phyloP scores from a whole-genome alignment of 176 grass and related monocot genomes.

The Oryza officinalis region DNA sequence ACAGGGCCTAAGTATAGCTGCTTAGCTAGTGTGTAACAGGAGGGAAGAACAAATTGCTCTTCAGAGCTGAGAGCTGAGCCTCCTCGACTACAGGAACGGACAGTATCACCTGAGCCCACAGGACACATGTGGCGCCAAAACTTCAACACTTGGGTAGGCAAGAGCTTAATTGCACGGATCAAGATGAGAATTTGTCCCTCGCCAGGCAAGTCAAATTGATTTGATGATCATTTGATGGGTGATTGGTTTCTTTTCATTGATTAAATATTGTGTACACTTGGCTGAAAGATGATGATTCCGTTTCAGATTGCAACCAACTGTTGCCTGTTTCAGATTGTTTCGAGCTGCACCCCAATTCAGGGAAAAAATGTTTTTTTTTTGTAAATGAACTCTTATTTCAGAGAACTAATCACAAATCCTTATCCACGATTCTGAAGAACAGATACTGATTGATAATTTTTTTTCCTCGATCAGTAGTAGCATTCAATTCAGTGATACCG shows the following conservation, averaged over 20 bases:
- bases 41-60: neutral
- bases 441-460: neutral
- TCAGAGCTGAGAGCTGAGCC: neutral
- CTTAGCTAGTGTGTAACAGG: neutral
- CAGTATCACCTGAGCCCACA: constrained; percentile 10
- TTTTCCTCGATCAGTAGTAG: neutral
- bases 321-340: neutral
- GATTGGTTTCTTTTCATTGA: neutral
- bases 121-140: neutral
- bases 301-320: neutral
- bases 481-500: neutral
- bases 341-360: neutral
- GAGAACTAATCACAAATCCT: neutral
- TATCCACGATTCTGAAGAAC: neutral
- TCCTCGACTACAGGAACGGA: neutral
- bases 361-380: neutral
- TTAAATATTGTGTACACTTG: neutral
- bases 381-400: neutral
- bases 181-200: neutral
- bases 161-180: constrained; percentile 8
- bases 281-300: neutral
- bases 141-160: constrained; percentile 24
- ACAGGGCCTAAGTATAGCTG: too few relatives aligned
- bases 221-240: neutral
- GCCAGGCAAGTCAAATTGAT: constrained; percentile 11